Base-by-base conservation (phyloP, 176 grass and related monocot genomes). In the Carex myosuroides region DNA sequence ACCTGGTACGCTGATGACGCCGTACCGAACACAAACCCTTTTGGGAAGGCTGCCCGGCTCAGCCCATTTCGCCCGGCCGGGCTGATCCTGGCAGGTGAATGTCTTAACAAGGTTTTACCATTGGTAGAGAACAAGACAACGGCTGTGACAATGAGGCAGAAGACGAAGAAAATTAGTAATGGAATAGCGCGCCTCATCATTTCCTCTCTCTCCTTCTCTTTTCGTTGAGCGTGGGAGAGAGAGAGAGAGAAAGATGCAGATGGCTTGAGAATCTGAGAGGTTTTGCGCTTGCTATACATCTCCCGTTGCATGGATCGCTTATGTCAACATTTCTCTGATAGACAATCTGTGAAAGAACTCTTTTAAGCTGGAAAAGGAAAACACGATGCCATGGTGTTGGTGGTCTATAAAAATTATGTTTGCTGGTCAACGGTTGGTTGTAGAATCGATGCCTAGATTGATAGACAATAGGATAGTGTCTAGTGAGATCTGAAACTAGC, bases 1-100 rank as follows among this genome's bases (percentile, higher is more conserved):
- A 92, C 82, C 85, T 92, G 90, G 16, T 92, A 92, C 6, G 90
- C 88, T 10, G 88, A 89, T 29, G 87, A 44, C 13, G 88, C 91
- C 17, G 71, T 85, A 14, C 91, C 85, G 0, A 92, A 92, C 39
- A 86, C 82, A 67, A 92, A 90, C 4, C 79, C 88, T 37, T 85
- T 18, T 0, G 90, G 88, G 9, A 92, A 92, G 16, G 66, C 84
- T 39, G 64, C 54, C 58, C 85, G 82, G 84, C 77, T 92, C 59
- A 92, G 81, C 75, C 79, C 88, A 5, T 81, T 70, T 10, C 72
- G 70, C 65, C 87, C 79, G 22, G 30, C 84, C 0, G 78, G 73
- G 53, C 30, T 44, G 41, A 79, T 64, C 70, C 3, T 24, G 13
- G 54, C 18, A 6, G 69, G 37, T 66, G 6, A 17, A 17, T 50